Percentiles rank a stretch among this genome's conserved stretches.
Evolutionary conservation across 495 filamentous ascomycete species (phyloP).

Genomic region (Penicillium ochrochloron): DNA sequence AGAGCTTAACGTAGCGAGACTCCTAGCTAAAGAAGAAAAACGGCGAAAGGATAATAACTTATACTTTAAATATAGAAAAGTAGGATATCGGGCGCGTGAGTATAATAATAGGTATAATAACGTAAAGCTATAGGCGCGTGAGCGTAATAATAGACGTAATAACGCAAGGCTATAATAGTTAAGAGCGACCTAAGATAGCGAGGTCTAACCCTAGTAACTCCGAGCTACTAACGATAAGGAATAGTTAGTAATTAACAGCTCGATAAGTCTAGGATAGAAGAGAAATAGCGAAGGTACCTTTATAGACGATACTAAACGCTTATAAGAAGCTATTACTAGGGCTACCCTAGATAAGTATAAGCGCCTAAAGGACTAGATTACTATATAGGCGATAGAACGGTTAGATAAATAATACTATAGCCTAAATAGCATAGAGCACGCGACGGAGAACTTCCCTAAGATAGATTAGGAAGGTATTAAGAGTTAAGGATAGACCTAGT

Average conservation of each 20-base stretch:
- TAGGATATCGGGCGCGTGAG: constrained; percentile 1
- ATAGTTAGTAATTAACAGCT: no score
- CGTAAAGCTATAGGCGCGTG: not conserved
- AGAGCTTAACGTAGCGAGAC: not conserved
- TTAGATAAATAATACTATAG: no score
- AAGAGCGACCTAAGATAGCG: not conserved
- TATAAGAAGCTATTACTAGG: not conserved
- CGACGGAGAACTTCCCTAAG: no score
- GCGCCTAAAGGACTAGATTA: no score
- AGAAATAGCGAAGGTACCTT: no score
- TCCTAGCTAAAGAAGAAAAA: constrained; percentile 1
- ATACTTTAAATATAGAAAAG: not conserved
- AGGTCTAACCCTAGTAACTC: not conserved
- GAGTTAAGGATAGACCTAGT: no score
- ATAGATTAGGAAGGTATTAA: no score
- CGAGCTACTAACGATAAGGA: not conserved
- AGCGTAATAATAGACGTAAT: not conserved
- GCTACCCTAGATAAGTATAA: not conserved
- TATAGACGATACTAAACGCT: no score
- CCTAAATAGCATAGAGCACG: no score
- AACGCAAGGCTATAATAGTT: not conserved
- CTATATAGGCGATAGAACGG: no score
- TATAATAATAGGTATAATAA: not conserved
- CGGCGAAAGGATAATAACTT: not conserved
- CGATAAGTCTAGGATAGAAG: no score